Evolutionary conservation across 2,329 filamentous ascomycete genomes (phyloP), one percentile per base, ranked within the genome.

Genomic region (Ophiobolus disseminans): DNA sequence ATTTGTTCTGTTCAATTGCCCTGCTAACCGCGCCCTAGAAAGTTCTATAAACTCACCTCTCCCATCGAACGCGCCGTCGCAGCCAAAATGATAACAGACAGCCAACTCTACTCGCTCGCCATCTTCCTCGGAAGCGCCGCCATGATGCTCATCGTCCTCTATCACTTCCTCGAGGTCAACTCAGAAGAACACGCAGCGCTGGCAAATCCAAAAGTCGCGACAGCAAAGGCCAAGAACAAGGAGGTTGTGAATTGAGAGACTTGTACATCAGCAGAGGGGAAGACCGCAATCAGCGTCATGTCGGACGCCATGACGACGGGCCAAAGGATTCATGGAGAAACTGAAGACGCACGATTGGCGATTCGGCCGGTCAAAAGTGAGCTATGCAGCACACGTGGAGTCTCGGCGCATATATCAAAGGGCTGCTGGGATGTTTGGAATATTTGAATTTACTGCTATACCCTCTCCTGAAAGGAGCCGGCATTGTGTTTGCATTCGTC

Each of bases 151-250:
- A 97, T 97, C 60, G 86, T 99, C 22, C 77, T 96, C 21, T 97
- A 99, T 77, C 91, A 97, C 75, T 97, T 95, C 78, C 86, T 99
- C 66, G 93, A 97, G 74, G 84, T 96, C 78, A 97, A 99, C 70
- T 85, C 90, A n/a, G 80, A 82, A 58, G 82, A 87, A 49, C 64
- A 73, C 43, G 60, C 59, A 20, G 48, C 58, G 16, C 54, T 57
- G 14, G 57, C 65, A 50, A 69, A 71, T 48, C 54, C 62, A 20
- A 69, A 65, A 45, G 49, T 45, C 23, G 58, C 57, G 28, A 52
- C 57, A 20, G 63, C 51, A 32, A 73, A 72, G 52, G 60, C 55
- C 6, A 73, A 32, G 30, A n/a, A 10, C 2, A 13, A 17, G n/a
- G 10, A 28, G 9, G n/a, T 10, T 3, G 25, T 5, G n/a, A 28